Conservation (phyloP, 139 green algal genomes). For the Chlamydomonas asymmetrica region DNA sequence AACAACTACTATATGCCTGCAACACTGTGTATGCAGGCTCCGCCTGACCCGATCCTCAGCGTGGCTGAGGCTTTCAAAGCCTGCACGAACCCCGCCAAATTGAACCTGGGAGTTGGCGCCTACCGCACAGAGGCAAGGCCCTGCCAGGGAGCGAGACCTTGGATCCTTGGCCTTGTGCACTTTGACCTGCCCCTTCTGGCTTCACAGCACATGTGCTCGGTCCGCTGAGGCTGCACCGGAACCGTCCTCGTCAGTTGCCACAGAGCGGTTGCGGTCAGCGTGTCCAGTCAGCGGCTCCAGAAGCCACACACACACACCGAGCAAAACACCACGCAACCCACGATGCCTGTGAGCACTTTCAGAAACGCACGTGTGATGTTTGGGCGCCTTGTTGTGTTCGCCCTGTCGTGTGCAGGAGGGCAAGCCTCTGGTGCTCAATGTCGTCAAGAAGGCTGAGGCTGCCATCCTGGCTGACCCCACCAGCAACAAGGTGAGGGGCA, state of each 20-base stretch:
- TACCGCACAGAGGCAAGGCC: conserved; percentile 79
- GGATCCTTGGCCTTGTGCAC: conserved; percentile 44
- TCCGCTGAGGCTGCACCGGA: background rate
- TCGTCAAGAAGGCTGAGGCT: conserved; percentile 82
- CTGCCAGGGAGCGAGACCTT: conserved; percentile 56
- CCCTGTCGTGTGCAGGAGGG: conserved; percentile 53
- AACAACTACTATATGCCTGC: background rate
- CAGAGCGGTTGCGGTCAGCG: too few species aligned
- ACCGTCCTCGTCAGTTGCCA: background rate
- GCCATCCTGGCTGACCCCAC: conserved; percentile 60
- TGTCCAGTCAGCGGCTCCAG: background rate
- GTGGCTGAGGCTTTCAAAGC: conserved; percentile 74
- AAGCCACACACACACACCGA: too few species aligned
- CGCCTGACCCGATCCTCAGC: conserved; percentile 24
- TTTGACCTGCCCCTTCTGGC: background rate
- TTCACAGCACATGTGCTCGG: background rate
- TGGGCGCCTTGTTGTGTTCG: background rate
- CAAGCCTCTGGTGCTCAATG: conserved; percentile 85
- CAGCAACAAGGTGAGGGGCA: conserved; percentile 64
- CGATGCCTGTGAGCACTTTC: background rate
- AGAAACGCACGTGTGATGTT: background rate
- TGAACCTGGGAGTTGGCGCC: conserved; percentile 91
- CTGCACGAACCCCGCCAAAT: conserved; percentile 64
- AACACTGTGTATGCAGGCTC: background rate
- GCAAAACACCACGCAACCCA: background rate